Percentiles rank a stretch among this genome's conserved stretches.
These are phyloP conservation scores for Hordeum pubiflorum DNA, from an alignment of 202 grass and related monocot genomes.

Conservation along the genomic window DNA sequence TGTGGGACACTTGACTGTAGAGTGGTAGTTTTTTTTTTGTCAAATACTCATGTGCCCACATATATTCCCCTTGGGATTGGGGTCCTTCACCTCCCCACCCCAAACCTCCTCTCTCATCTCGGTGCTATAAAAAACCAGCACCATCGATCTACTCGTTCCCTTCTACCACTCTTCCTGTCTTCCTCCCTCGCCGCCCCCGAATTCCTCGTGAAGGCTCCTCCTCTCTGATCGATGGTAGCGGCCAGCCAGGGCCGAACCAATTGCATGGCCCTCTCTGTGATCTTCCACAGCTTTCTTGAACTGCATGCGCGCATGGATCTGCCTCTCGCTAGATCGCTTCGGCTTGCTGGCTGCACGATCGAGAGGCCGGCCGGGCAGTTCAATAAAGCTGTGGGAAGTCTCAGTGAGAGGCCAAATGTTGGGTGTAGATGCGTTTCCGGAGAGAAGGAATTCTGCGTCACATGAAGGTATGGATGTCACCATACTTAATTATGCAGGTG, in stretches of 20 bases:
- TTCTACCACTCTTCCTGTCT: not conserved
- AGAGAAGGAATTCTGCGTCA: conserved; percentile 12
- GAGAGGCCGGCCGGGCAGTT: conserved; percentile 38
- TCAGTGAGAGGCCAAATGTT: conserved; percentile 50
- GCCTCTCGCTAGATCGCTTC: not conserved
- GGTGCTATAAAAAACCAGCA: conserved; percentile 20
- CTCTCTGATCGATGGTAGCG: not conserved
- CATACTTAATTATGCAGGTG: no score
- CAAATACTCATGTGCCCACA: no score
- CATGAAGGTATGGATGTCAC: conserved; percentile 3
- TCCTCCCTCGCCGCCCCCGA: not conserved
- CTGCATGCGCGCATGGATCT: conserved; percentile 43
- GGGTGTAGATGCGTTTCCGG: not conserved
- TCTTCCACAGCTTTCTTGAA: conserved; percentile 99
- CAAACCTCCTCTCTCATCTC: not conserved
- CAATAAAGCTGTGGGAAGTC: conserved; percentile 98
- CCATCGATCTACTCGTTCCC: not conserved
- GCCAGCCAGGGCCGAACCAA: not conserved
- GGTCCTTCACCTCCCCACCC: conserved; percentile 35
- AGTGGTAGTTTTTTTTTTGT: no score
- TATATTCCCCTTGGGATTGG: conserved; percentile 57
- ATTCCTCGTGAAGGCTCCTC: not conserved
- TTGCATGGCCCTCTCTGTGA: conserved; percentile 58
- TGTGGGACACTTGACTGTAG: no score
- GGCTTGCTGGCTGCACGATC: not conserved